phyloP scores from a whole-genome alignment of 2,329 filamentous ascomycete species.

The Venturiaceae sp. region DNA sequence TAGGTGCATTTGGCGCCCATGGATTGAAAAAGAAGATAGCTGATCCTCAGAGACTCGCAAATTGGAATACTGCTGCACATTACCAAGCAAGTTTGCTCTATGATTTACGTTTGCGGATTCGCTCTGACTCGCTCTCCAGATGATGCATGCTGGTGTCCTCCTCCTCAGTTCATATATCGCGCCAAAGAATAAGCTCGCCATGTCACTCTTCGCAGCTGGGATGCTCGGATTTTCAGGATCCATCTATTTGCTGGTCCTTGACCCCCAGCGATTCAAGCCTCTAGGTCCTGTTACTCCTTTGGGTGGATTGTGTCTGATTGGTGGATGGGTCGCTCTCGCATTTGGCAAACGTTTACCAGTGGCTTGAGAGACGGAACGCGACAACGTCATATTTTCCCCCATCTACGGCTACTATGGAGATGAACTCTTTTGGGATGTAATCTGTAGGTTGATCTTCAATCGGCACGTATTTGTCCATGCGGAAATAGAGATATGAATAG shows the following conservation, averaged over 20 bases:
- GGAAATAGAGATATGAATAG: too few relatives aligned
- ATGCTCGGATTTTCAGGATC: constrained; percentile 60
- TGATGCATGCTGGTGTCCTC: constrained; percentile 52
- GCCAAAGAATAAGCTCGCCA: constrained; percentile 47
- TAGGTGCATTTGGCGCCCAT: constrained; percentile 61
- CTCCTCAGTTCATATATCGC: constrained; percentile 44
- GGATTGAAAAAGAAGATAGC: constrained; percentile 52
- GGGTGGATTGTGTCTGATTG: constrained; percentile 54
- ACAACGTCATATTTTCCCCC: not conserved
- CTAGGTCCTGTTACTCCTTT: constrained; percentile 57
- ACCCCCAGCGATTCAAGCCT: constrained; percentile 48
- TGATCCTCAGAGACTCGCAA: constrained; percentile 49
- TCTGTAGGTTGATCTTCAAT: too few relatives aligned
- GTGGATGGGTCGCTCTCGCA: constrained; percentile 48
- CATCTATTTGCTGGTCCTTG: constrained; percentile 55
- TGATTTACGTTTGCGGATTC: not conserved
- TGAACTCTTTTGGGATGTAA: not conserved
- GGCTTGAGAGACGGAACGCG: not conserved
- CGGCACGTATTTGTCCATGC: too few relatives aligned
- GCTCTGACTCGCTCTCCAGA: constrained; percentile 26
- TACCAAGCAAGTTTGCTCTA: constrained; percentile 44
- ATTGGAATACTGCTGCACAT: constrained; percentile 55
- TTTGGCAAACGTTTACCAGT: constrained; percentile 21
- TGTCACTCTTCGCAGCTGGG: constrained; percentile 34
- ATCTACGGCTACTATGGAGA: not conserved